Evolutionary conservation across 2,329 filamentous ascomycete species (phyloP).

Genomic region (Lachnellula subtilissima): DNA sequence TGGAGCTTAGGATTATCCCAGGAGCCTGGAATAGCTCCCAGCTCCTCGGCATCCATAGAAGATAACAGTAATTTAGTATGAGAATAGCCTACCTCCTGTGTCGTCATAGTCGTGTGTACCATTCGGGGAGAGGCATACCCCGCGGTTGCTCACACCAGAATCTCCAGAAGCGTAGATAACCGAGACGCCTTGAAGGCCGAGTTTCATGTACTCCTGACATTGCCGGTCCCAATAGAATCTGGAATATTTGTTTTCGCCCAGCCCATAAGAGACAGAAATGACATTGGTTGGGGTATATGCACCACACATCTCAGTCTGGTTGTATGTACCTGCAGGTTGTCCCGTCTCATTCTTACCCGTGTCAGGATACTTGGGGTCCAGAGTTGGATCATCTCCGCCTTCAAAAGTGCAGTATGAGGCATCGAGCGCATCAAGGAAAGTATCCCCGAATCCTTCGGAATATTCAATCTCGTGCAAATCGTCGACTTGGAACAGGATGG

Average conservation of each 20-base stretch:
- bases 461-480: conserved; percentile 33
- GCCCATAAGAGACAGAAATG: conserved; percentile 50
- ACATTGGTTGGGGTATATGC: conserved; percentile 36
- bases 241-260: conserved; percentile 48
- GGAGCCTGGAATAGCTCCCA: too few species aligned
- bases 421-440: conserved; percentile 17
- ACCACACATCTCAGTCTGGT: conserved; percentile 3
- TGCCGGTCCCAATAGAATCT: conserved; percentile 48
- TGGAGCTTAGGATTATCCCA: too few species aligned
- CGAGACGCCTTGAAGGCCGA: conserved; percentile 42
- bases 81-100: background rate
- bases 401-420: conserved; percentile 38
- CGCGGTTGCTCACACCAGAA: conserved; percentile 36
- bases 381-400: conserved; percentile 32
- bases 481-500: conserved; percentile 40
- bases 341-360: conserved; percentile 9
- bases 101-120: conserved; percentile 28
- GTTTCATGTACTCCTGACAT: conserved; percentile 47
- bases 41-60: too few species aligned
- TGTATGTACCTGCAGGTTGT: background rate
- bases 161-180: conserved; percentile 44
- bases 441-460: conserved; percentile 31
- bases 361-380: conserved; percentile 40
- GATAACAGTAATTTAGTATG: too few species aligned
- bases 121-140: conserved; percentile 23